Evolutionary conservation across 148 eudicot species (phyloP).

Genomic region (Camellia lanceoleosa): DNA sequence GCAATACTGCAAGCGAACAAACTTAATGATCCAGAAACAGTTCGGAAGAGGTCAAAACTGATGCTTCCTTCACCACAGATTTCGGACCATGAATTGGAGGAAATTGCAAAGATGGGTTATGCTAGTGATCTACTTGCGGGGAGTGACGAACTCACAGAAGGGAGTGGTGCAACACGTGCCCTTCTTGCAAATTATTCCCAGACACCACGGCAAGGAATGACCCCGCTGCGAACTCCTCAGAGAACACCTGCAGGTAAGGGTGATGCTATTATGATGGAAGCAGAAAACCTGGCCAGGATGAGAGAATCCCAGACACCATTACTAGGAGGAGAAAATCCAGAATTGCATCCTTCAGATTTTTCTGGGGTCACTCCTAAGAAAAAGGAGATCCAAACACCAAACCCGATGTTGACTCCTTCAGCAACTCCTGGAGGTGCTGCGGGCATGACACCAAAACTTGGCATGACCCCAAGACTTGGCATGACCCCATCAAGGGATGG

Average conservation of each 20-base stretch:
- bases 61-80: conserved; percentile 98
- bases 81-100: conserved; percentile 90
- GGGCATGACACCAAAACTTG: conserved; percentile 75
- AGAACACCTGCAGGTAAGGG: conserved; percentile 97
- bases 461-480: conserved; percentile 81
- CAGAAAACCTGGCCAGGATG: conserved; percentile 82
- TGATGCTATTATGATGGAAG: conserved; percentile 99
- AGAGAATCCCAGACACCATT: conserved; percentile 94
- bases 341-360: conserved; percentile 94
- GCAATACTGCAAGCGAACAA: conserved; percentile 97
- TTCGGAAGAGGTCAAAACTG: conserved; percentile 79
- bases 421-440: conserved; percentile 76
- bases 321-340: conserved; percentile 94
- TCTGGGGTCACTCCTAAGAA: conserved; percentile 98
- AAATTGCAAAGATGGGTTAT: conserved; percentile 86
- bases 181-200: conserved; percentile 88
- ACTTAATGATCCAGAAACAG: conserved; percentile 93
- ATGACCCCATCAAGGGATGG: conserved; percentile 90
- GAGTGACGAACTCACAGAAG: conserved; percentile 75
- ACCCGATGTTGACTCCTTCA: conserved; percentile 80
- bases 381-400: conserved; percentile 89
- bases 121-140: conserved; percentile 71
- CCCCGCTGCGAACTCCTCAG: conserved; percentile 91
- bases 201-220: conserved; percentile 92
- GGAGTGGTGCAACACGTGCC: conserved; percentile 94